Conservation (phyloP, 805 yeast species). For the Priceomyces melissophilus region DNA sequence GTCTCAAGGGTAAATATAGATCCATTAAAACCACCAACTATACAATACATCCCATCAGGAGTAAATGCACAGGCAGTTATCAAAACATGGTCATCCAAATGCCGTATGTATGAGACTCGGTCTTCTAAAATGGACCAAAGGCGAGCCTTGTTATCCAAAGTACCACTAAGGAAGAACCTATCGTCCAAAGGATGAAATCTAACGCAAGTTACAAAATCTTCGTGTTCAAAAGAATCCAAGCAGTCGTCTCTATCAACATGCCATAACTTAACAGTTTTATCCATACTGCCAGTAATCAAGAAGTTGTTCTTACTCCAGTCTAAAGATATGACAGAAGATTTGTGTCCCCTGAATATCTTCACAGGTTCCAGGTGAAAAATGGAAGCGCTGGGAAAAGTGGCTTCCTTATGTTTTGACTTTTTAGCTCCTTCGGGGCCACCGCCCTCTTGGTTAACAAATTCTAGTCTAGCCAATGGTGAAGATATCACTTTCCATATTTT, state of each 20-base stretch:
- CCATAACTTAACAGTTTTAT: conserved; percentile 80
- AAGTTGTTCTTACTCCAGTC: conserved; percentile 91
- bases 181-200: conserved; percentile 84
- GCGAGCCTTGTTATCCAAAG: conserved; percentile 69
- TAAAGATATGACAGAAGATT: conserved; percentile 64
- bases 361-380: conserved; percentile 71
- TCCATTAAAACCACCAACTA: conserved; percentile 82
- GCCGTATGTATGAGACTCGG: conserved; percentile 48
- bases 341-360: conserved; percentile 62
- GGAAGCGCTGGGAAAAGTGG: conserved; percentile 54
- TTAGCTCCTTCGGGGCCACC: conserved; percentile 5
- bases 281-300: conserved; percentile 77
- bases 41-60: conserved; percentile 56
- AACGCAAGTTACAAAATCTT: conserved; percentile 80
- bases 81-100: conserved; percentile 58
- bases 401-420: conserved; percentile 10
- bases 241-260: conserved; percentile 67
- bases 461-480: conserved; percentile 65
- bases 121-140: conserved; percentile 85
- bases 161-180: conserved; percentile 78
- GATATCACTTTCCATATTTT: conserved; percentile 78
- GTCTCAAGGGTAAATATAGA: conserved; percentile 59
- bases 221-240: conserved; percentile 62
- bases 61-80: conserved; percentile 75
- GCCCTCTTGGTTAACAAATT: conserved; percentile 24